Evolutionary conservation across 352 stramenopile species (phyloP).

Genomic region (Pythium phragmiticola): DNA sequence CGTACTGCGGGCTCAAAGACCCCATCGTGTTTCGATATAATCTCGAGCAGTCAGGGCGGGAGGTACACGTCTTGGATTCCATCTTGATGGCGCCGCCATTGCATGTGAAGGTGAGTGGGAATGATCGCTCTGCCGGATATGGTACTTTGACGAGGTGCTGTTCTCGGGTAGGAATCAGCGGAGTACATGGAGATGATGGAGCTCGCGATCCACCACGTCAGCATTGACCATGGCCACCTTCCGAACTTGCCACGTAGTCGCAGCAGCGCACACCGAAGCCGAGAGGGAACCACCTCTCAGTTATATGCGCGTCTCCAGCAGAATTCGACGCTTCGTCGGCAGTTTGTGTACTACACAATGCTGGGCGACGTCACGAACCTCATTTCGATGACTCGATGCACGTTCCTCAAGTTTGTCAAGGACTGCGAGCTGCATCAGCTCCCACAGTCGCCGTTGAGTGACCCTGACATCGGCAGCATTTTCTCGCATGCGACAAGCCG

Average conservation of each 20-base stretch:
- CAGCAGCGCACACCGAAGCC: background rate
- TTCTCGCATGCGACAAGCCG: conserved; percentile 29
- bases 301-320: conserved; percentile 20
- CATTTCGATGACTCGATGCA: conserved; percentile 51
- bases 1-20: conserved; percentile 45
- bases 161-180: conserved; percentile 13
- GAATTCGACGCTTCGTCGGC: conserved; percentile 56
- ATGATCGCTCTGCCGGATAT: background rate
- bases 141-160: background rate
- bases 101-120: conserved; percentile 38
- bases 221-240: background rate
- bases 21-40: conserved; percentile 49
- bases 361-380: conserved; percentile 63
- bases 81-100: conserved; percentile 45
- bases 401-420: conserved; percentile 66
- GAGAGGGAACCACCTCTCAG: background rate
- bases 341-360: conserved; percentile 72
- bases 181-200: conserved; percentile 27
- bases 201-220: conserved; percentile 25
- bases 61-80: conserved; percentile 61
- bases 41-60: conserved; percentile 49
- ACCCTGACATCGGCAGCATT: conserved; percentile 57
- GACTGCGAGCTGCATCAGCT: conserved; percentile 54
- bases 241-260: background rate
- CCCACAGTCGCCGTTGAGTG: conserved; percentile 32